Evolutionary conservation across 208 protist genomes (phyloP).

Genomic region (Porcisia hertigi): DNA sequence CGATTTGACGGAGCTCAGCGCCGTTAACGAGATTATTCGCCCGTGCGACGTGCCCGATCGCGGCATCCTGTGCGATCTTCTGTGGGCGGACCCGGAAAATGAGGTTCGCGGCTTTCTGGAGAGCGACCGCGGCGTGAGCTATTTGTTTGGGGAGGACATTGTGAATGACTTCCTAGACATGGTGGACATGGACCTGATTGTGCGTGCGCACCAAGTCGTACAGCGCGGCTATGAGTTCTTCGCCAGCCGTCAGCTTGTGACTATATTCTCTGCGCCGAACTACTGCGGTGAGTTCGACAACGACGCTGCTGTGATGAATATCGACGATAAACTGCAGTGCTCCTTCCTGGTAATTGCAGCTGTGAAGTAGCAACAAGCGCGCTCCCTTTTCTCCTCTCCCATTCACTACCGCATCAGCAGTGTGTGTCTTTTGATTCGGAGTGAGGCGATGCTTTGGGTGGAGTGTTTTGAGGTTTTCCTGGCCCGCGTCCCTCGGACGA

Average conservation of each 20-base stretch:
- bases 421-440: too few species aligned
- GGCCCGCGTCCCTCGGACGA: too few species aligned
- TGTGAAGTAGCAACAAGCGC: too few species aligned
- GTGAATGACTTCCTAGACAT: constrained; percentile 98
- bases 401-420: too few species aligned
- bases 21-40: constrained; percentile 94
- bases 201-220: constrained; percentile 98
- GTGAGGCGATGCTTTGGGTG: too few species aligned
- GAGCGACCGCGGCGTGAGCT: constrained; percentile 99
- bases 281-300: constrained; percentile 99
- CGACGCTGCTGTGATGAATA: constrained; percentile 96
- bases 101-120: constrained; percentile 95
- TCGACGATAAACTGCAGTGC: constrained; percentile 98
- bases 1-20: constrained; percentile 94
- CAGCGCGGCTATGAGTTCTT: constrained; percentile 99
- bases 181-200: constrained; percentile 99
- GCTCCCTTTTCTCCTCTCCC: too few species aligned
- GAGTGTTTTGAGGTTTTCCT: too few species aligned
- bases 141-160: constrained; percentile 98
- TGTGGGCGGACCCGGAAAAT: constrained; percentile 97
- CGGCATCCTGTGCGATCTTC: constrained; percentile 98
- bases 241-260: constrained; percentile 98
- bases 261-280: constrained; percentile 99
- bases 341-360: constrained; percentile 94
- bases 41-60: constrained; percentile 99